Conservation (phyloP, 768 basidiomycete species). For the Boletus sp. region DNA sequence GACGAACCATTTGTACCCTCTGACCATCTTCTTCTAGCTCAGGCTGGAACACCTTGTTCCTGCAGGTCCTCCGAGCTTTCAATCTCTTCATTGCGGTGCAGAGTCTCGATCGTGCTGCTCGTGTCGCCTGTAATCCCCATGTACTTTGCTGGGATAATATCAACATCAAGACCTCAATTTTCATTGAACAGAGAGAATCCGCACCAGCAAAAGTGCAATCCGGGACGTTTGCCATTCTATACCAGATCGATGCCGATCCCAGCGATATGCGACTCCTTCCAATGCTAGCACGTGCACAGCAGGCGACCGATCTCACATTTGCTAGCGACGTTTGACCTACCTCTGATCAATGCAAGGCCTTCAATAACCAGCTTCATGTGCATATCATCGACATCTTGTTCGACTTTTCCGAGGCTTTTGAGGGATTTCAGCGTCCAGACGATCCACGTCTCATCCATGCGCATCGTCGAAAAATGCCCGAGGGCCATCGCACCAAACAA, state of each 20-base stretch:
- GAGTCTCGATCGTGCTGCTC: not conserved
- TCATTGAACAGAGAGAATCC: slow-evolving; percentile 19
- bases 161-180: slow-evolving; percentile 31
- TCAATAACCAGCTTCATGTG: not conserved
- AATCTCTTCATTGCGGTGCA: too few relatives aligned
- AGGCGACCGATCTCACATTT: not conserved
- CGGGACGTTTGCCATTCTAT: not conserved
- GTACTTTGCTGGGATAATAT: slow-evolving; percentile 27
- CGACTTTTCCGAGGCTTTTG: not conserved
- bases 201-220: not conserved
- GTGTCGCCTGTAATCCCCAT: not conserved
- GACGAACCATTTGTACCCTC: too few relatives aligned
- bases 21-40: too few relatives aligned
- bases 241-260: not conserved
- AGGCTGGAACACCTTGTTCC: too few relatives aligned
- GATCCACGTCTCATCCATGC: not conserved
- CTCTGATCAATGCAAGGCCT: not conserved
- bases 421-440: not conserved
- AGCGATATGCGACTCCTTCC: not conserved
- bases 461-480: not conserved
- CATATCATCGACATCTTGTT: not conserved
- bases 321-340: not conserved
- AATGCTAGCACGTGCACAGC: not conserved
- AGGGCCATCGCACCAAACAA: not conserved
- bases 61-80: too few relatives aligned